Base-by-base conservation (phyloP, 2,329 filamentous ascomycete genomes). In the Pseudocercospora vitis region DNA sequence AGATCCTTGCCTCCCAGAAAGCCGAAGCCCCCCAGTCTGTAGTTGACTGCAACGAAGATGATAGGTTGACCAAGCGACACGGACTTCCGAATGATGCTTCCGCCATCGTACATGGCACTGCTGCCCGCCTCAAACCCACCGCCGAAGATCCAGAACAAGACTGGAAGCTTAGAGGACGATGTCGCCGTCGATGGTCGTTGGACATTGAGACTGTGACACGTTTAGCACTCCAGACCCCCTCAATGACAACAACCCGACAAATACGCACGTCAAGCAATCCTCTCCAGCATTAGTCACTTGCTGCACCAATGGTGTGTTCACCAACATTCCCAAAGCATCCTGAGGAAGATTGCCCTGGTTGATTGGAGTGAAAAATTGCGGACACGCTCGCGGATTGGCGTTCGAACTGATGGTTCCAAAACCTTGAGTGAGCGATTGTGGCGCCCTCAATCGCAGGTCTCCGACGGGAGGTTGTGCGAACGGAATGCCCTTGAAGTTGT, bases 31-130 rank as follows among this genome's bases (percentile, higher is more conserved):
- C 60, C 62, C 1, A 73, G 50, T 28, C 60, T 29, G 71, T 95
- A 91, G 72, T 91, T 91, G 65, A 91, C 83, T 0, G 85, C 81
- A 0, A 92, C 88, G 50, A 85, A 88, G 42, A 95, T 73, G 57
- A 92, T 83, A 0, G 86, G 84, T 70, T 88, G 82, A 26, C 76
- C 76, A 49, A 79, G 61, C 0, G 63, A 58, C 9, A 80, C 70
- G 1, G 77, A 77, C 51, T 72, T 68, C 32, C 59, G 45, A 9
- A 77, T 63, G 9, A 77, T 60, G 5, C 66, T 68, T 4, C 67
- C 67, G 7, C 71, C 74, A 57, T 76, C 71, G 47, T 76, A 76
- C 66, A 70, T 71, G 3, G 62, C 53, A 7, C 67, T 71, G 4
- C 65, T 68, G 14, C 72, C 73, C n/a, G 70, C 55, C 49, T 72